Evolutionary conservation across 2,329 filamentous ascomycete genomes (phyloP), one percentile per base, ranked within the genome.

Genomic region (Aspergillus nomiae): DNA sequence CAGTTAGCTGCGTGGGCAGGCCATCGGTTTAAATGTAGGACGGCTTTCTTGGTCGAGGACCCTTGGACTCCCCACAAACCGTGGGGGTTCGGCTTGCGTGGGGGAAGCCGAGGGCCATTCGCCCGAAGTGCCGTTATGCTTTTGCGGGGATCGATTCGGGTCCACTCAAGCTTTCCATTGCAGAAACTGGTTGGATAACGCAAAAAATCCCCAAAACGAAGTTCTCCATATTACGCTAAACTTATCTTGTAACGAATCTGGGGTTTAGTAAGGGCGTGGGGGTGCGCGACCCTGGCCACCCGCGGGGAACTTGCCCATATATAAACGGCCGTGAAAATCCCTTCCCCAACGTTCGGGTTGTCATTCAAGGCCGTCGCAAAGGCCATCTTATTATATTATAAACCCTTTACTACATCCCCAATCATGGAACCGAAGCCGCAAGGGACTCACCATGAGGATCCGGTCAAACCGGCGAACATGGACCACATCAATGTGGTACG

Each of bases 381-480:
- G 46, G 24, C 16, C 1, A 50, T 30, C 26, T 19, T 11, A 3
- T 26, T n/a, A 10, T 7, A 26, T 26, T 16, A 24, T 10, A 2
- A 2, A 30, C 24, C 8, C 2, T 9, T 26, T 5, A 10, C 19
- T n/a, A n/a, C 6, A 10, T 12, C 28, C 14, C 16, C 16, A 28
- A 56, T 14, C 45, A 64, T 64, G 59, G 59, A 58, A 10, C 16
- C 43, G 12, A 51, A 64, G 34, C 59, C 62, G 12, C 21, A 41
- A 16, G 43, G 19, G 16, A 30, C 30, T 14, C 72, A 73, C 58
- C 61, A 74, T 56, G 71, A 73, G 51, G 54, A 48, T 26, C 48
- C 60, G 41, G 56, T 55, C 28, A 69, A 69, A 26, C 62, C 61
- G n/a, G 56, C 62, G 19, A n/a, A 53, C 8, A 38, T 70, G 7